Percentiles rank a stretch among this genome's conserved stretches.
Conservation (phyloP, 208 protist species). For the Wallacemonas sp. region DNA sequence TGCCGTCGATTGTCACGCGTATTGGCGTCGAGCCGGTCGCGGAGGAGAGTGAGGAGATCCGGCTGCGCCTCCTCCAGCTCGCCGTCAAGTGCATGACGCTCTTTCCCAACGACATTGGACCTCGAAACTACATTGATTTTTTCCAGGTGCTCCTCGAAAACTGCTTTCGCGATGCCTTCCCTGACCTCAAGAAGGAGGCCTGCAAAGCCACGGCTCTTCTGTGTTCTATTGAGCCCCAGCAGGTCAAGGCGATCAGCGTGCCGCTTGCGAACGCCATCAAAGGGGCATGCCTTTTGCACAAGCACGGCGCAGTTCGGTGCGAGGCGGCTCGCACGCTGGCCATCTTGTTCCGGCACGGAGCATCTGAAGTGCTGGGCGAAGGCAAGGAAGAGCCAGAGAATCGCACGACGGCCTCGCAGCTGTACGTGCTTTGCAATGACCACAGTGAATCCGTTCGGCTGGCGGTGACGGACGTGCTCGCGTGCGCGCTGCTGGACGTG, state of each 20-base stretch:
- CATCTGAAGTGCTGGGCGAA: conserved; percentile 63
- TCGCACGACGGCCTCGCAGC: conserved; percentile 45
- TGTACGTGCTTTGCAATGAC: conserved; percentile 85
- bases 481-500: conserved; percentile 70
- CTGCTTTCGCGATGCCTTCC: conserved; percentile 77
- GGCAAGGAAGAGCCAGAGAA: conserved; percentile 67
- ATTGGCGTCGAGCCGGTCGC: conserved; percentile 71
- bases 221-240: conserved; percentile 74
- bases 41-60: conserved; percentile 85
- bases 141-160: conserved; percentile 86
- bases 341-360: conserved; percentile 69
- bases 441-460: conserved; percentile 74
- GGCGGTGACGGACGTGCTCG: conserved; percentile 58
- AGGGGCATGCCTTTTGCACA: conserved; percentile 70
- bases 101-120: conserved; percentile 88
- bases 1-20: conserved; percentile 83
- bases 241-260: conserved; percentile 64
- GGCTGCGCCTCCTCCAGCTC: conserved; percentile 69
- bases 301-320: conserved; percentile 78
- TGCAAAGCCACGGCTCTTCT: conserved; percentile 66
- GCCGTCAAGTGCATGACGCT: conserved; percentile 66
- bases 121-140: conserved; percentile 88
- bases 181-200: conserved; percentile 85
- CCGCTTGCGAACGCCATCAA: conserved; percentile 77
- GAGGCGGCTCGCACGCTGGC: conserved; percentile 64